Evolutionary conservation across 495 filamentous ascomycete species (phyloP).

Genomic region (Geopyxis carbonaria): DNA sequence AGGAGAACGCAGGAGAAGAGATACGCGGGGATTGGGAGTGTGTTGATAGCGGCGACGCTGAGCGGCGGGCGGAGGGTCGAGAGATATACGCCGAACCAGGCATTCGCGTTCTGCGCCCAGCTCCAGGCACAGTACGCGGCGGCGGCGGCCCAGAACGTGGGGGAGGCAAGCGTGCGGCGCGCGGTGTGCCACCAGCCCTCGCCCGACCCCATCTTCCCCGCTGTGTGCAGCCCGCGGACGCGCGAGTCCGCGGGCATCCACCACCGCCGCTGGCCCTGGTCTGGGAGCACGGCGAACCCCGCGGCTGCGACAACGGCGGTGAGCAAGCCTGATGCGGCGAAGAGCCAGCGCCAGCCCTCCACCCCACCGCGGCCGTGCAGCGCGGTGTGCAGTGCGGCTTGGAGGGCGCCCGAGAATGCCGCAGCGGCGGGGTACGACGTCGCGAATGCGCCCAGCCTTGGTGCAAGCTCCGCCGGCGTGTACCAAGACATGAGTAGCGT

Average conservation of each 20-base stretch:
- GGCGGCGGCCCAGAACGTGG: slow-evolving; percentile 5
- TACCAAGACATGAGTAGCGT: slow-evolving; percentile 10
- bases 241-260: slow-evolving; percentile 2
- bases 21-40: slow-evolving; percentile 6
- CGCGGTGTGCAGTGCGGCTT: slow-evolving; percentile 4
- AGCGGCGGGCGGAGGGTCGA: background rate
- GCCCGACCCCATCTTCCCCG: slow-evolving; percentile 4
- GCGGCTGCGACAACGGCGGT: slow-evolving; percentile 6
- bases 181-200: background rate
- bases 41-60: slow-evolving; percentile 3
- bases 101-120: slow-evolving; percentile 6
- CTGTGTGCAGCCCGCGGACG: background rate
- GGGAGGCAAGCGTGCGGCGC: background rate
- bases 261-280: background rate
- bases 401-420: slow-evolving; percentile 7
- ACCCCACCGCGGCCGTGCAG: slow-evolving; percentile 4
- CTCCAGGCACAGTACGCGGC: background rate
- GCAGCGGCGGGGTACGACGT: slow-evolving; percentile 8
- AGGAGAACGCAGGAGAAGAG: background rate
- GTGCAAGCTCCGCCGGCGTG: slow-evolving; percentile 6
- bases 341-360: slow-evolving; percentile 7
- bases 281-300: slow-evolving; percentile 5
- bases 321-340: slow-evolving; percentile 7
- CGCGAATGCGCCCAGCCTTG: slow-evolving; percentile 3
- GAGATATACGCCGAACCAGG: slow-evolving; percentile 5